Base-by-base conservation (phyloP, 495 filamentous ascomycete species). In the Astrocystis sublimbata region DNA sequence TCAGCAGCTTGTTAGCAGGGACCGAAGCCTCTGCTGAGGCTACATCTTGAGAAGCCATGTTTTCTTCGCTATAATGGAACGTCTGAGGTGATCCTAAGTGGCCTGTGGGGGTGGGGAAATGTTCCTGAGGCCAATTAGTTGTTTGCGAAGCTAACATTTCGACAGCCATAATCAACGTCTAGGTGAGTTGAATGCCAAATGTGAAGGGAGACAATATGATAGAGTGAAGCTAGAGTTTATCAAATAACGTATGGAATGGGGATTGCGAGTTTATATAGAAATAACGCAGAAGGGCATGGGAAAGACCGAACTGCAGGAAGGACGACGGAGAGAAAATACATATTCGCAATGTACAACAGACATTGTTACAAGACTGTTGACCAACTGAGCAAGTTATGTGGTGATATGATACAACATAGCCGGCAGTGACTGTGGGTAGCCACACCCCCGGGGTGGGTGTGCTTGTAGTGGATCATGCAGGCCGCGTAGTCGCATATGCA, bases 121-220 rank as follows among this genome's bases (percentile, higher is more conserved):
- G 79, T 63, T 72, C 71, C 64, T 68, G 63, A 56, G 67, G 51
- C 13, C 80, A 51, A 73, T 82, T 65, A 81, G 79, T 70, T 36
- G 71, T 78, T 67, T 73, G 71, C 59, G 80, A 71, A 55, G 70
- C 74, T 66, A 81, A 70, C 60, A 64, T 47, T 58, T 70, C 70
- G 43, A 68, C 57, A 41, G 68, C 62, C 65, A 72, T 68, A 45
- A 38, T 47, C 15, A 15, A 46, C 50, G 31, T 8, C 43, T 53
- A 17, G 24, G 9, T 4, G 33, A 21, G 28, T 12, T 26, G 13
- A 40, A 28, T 31, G 21, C 40, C 4, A 23, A 38, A 24, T 42
- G 38, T 52, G 64, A 36, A 6, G 33, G 36, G 24, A 55, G 17
- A 15, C 15, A 45, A 12, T 41, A 43, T 26, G 35, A 59, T 49